A percentile compares a stretch with the other conserved stretches of the same genome.
These are phyloP conservation scores for Lecanicillium sp. DNA, from an alignment of 2,329 filamentous ascomycete species.

Conservation along the genomic window DNA sequence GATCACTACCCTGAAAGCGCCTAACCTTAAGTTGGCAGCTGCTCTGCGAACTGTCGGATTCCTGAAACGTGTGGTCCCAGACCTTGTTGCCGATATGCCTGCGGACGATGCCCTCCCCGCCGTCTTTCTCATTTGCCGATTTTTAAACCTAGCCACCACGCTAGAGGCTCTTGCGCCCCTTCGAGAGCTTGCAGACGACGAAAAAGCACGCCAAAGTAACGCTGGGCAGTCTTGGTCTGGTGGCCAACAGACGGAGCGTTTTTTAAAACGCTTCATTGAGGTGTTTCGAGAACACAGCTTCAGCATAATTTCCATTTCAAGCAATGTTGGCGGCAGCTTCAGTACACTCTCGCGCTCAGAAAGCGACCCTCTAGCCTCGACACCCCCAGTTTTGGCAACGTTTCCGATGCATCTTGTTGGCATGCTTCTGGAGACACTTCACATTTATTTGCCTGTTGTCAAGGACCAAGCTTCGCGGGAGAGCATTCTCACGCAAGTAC, in stretches of 20 bases:
- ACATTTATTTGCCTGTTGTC: slow-evolving; percentile 71
- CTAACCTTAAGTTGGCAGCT: slow-evolving; percentile 76
- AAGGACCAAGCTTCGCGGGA: slow-evolving; percentile 73
- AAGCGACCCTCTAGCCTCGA: slow-evolving; percentile 37
- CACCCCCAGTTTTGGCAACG: slow-evolving; percentile 71
- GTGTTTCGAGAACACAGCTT: slow-evolving; percentile 98
- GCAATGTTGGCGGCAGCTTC: slow-evolving; percentile 57
- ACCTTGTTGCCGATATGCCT: slow-evolving; percentile 39
- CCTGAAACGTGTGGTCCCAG: slow-evolving; percentile 78
- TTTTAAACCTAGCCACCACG: slow-evolving; percentile 70
- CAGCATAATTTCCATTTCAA: slow-evolving; percentile 88
- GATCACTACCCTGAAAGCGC: slow-evolving; percentile 65
- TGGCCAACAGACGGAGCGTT: slow-evolving; percentile 89
- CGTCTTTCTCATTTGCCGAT: slow-evolving; percentile 78
- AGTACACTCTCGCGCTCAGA: slow-evolving; percentile 7
- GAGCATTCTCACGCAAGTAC: slow-evolving; percentile 81
- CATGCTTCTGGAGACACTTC: slow-evolving; percentile 69
- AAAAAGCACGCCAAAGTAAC: slow-evolving; percentile 45
- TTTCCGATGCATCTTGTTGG: slow-evolving; percentile 80
- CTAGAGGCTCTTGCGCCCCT: slow-evolving; percentile 79
- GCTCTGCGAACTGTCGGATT: slow-evolving; percentile 88
- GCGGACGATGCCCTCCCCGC: slow-evolving; percentile 66
- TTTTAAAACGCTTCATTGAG: slow-evolving; percentile 90
- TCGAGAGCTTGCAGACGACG: slow-evolving; percentile 82
- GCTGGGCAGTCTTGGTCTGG: slow-evolving; percentile 45